Percentiles rank a stretch among this genome's conserved stretches.
Evolutionary conservation across 352 stramenopile species (phyloP).

Genomic region (Globisporangium rhizosaccharum): DNA sequence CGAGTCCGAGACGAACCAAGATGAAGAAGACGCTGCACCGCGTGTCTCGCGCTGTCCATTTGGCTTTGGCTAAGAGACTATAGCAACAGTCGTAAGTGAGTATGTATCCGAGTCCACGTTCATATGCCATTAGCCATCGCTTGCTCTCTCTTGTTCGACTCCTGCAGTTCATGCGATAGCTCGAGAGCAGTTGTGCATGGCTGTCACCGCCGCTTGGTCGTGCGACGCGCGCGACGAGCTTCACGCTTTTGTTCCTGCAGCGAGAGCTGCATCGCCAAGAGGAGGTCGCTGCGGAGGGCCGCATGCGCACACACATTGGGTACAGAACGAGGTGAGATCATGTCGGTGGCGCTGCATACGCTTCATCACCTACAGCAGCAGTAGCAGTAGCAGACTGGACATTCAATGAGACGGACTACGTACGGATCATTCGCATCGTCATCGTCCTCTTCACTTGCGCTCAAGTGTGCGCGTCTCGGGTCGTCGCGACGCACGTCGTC

Average conservation of each 20-base stretch:
- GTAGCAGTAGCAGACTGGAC: background rate
- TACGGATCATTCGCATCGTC: conserved; percentile 48
- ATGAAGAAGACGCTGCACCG: conserved; percentile 30
- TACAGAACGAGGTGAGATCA: background rate
- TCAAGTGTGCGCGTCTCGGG: background rate
- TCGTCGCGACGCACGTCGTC: conserved; percentile 14
- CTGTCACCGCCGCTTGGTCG: conserved; percentile 29
- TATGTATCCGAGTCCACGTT: background rate
- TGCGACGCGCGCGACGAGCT: conserved; percentile 34
- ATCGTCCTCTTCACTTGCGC: conserved; percentile 12
- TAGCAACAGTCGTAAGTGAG: background rate
- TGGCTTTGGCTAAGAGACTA: conserved; percentile 28
- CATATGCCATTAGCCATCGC: background rate
- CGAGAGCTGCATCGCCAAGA: conserved; percentile 47
- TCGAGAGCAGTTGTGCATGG: no score
- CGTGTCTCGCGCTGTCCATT: conserved; percentile 57
- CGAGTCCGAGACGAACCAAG: conserved; percentile 15
- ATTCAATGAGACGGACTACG: conserved; percentile 6
- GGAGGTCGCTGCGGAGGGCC: conserved; percentile 29
- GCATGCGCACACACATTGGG: background rate
- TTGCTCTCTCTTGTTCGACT: background rate
- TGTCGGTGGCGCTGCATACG: no score
- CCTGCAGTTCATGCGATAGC: background rate
- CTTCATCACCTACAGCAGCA: no score
- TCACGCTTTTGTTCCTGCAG: conserved; percentile 68